Conservation (phyloP, 345 rosid species). For the Dovyalis caffra region DNA sequence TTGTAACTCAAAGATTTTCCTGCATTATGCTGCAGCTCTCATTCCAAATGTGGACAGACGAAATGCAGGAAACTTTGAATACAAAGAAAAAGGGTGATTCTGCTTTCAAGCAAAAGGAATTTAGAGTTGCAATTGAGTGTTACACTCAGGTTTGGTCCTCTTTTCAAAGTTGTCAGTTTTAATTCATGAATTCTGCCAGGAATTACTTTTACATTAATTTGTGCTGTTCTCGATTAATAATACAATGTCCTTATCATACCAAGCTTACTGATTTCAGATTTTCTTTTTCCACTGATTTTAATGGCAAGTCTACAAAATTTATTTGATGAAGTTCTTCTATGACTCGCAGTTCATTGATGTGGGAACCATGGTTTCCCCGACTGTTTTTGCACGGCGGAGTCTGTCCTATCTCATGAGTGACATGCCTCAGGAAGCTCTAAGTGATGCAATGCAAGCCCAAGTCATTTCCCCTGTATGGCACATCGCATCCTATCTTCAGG, state of each 20-base stretch:
- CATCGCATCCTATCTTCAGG: constrained; percentile 84
- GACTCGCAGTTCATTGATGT: constrained; percentile 70
- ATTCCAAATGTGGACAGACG: constrained; percentile 97
- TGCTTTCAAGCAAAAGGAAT: constrained; percentile 79
- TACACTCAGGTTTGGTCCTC: constrained; percentile 64
- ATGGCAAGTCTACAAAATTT: background rate
- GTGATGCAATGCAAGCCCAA: constrained; percentile 90
- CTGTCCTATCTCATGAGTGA: constrained; percentile 73
- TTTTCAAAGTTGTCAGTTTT: background rate
- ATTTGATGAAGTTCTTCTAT: background rate
- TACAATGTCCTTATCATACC: background rate
- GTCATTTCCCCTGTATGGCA: constrained; percentile 79
- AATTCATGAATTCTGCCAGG: background rate
- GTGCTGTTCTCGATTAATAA: background rate
- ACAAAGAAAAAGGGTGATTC: constrained; percentile 89
- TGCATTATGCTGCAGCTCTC: constrained; percentile 59
- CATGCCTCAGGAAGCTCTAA: constrained; percentile 74
- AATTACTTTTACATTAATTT: background rate
- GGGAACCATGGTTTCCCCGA: constrained; percentile 87
- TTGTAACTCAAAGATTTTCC: background rate
- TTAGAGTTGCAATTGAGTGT: constrained; percentile 59
- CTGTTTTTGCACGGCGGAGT: constrained; percentile 78
- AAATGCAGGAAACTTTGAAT: constrained; percentile 84
- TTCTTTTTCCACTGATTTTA: background rate
- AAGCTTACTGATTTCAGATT: background rate